These are phyloP conservation scores for Ramichloridium luteum DNA, from an alignment of 2,329 filamentous ascomycete genomes.

Conservation along the genomic window DNA sequence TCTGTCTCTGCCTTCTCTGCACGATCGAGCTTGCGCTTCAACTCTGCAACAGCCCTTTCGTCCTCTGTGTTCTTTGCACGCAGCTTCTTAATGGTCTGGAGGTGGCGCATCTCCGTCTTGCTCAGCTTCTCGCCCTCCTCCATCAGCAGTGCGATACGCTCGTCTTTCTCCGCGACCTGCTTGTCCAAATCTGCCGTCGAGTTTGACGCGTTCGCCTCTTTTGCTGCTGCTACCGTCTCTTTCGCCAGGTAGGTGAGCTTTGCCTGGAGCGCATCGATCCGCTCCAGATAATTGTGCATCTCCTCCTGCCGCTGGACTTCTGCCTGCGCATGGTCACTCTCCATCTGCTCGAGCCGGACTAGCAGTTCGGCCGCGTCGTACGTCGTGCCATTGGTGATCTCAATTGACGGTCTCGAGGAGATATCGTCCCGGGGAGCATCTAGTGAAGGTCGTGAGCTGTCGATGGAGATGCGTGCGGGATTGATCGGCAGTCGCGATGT, in stretches of 20 bases:
- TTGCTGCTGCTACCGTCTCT: constrained; percentile 64
- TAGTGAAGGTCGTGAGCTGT: constrained; percentile 17
- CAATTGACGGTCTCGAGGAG: constrained; percentile 11
- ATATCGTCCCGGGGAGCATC: constrained; percentile 8
- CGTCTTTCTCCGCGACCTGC: constrained; percentile 77
- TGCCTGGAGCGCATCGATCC: constrained; percentile 80
- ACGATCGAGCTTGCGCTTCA: constrained; percentile 50
- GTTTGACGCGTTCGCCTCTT: constrained; percentile 51
- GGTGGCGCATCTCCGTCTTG: constrained; percentile 72
- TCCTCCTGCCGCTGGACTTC: constrained; percentile 63
- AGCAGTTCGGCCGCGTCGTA: constrained; percentile 27
- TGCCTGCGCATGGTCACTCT: constrained; percentile 38
- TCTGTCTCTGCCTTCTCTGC: constrained; percentile 53
- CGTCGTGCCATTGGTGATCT: constrained; percentile 13
- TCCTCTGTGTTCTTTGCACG: constrained; percentile 40
- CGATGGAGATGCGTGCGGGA: constrained; percentile 21
- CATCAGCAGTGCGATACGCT: constrained; percentile 78
- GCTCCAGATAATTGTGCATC: constrained; percentile 69
- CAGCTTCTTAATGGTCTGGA: constrained; percentile 72
- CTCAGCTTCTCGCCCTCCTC: constrained; percentile 86
- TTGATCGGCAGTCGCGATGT: constrained; percentile 25
- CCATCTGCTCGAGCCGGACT: constrained; percentile 36
- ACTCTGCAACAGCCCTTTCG: constrained; percentile 38
- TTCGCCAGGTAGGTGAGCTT: constrained; percentile 82
- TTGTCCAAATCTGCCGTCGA: constrained; percentile 56